A percentile compares a stretch with the other conserved stretches of the same genome.
Evolutionary conservation across 2,329 filamentous ascomycete genomes (phyloP).

Genomic region (Helotiales sp.): DNA sequence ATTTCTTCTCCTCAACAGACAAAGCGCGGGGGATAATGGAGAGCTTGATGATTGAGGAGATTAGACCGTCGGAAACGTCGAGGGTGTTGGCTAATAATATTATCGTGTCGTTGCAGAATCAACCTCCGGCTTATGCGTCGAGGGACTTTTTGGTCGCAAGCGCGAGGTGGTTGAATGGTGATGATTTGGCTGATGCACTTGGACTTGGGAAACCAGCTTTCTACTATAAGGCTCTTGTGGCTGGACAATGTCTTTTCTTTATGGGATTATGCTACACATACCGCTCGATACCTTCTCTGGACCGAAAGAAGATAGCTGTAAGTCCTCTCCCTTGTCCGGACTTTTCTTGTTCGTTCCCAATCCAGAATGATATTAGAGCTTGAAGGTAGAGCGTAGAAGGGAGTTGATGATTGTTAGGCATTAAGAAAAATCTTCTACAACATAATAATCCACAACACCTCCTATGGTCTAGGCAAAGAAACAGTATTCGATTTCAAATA

Average conservation of each 20-base stretch:
- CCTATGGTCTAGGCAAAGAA: constrained; percentile 58
- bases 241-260: constrained; percentile 32
- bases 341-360: too few relatives aligned
- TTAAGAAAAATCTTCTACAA: constrained; percentile 49
- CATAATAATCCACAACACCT: constrained; percentile 62
- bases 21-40: constrained; percentile 66
- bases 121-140: constrained; percentile 65
- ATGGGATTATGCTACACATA: constrained; percentile 41
- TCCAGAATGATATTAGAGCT: too few relatives aligned
- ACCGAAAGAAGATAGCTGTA: constrained; percentile 51
- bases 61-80: constrained; percentile 63
- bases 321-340: constrained; percentile 18
- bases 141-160: constrained; percentile 67
- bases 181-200: constrained; percentile 58
- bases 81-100: constrained; percentile 73
- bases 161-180: constrained; percentile 70
- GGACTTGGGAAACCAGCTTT: constrained; percentile 32
- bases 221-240: constrained; percentile 30
- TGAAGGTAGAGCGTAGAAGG: too few relatives aligned
- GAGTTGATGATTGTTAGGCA: too few relatives aligned
- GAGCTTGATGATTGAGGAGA: constrained; percentile 63
- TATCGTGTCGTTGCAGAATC: constrained; percentile 64
- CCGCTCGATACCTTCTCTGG: constrained; percentile 47
- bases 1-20: constrained; percentile 55
- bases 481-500: constrained; percentile 72